Evolutionary conservation across 1,139 yeast species (phyloP), one percentile per base, ranked within the genome.

Genomic region (Zygosaccharomyces sapae): DNA sequence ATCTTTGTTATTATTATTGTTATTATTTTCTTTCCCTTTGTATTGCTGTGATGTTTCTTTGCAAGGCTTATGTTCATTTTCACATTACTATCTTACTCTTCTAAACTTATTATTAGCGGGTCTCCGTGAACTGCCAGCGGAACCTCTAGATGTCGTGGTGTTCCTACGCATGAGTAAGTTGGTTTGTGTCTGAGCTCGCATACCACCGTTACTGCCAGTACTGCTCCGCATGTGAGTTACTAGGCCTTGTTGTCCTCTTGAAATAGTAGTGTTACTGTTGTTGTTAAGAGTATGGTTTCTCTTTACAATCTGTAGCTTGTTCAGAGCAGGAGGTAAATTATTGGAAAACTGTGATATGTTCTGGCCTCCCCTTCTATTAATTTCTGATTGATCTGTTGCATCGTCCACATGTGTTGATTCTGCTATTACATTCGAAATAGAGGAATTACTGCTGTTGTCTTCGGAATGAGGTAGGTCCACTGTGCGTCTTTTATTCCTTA

Each of bases 271-370:
- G 27, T 38, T 45, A 29, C 38, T 47, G 9, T 33, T 13, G 25
- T 22, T 22, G 25, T 38, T 51, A 6, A 49, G 48, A 1, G 59
- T 56, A 43, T 48, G 53, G 36, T 55, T 53, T 38, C 60, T 47
- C 41, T 52, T 58, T 5, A 48, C 48, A 6, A 58, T 50, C 38
- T 53, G 49, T 22, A 58, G 38, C 37, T 52, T 56, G 18, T 56
- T 56, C 24, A 58, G 48, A 3, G 61, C 54, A 5, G 45, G 43
- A n/a, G 62, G 62, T 22, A 58, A 13, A 13, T 31, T 31, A 13
- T 31, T 31, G 9, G 34, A 31, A 13, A 31, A 31, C 13, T 31
- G 13, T 4, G 34, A 31, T 31, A 31, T 3, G 10, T 37, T n/a
- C 7, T 18, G 6, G 8, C 25, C 22, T 33, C n/a, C 10, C 41